Evolutionary conservation across 1,284 basidiomycete species (phyloP).

Genomic region (Rugosomyces carneus): DNA sequence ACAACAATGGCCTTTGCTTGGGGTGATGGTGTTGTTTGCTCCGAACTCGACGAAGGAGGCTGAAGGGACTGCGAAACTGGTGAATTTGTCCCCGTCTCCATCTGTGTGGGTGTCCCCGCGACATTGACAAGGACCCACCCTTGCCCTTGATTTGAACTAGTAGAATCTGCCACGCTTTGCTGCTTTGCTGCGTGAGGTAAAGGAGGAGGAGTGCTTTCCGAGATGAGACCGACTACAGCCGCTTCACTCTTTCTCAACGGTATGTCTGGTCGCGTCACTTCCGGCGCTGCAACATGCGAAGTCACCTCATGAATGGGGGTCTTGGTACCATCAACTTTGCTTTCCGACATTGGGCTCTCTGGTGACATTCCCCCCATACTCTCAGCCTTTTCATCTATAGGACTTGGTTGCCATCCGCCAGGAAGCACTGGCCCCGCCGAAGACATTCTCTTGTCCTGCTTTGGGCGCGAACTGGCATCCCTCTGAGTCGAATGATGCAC

Average conservation of each 20-base stretch:
- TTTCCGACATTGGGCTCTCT: slow-evolving; percentile 2
- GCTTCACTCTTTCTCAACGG: slow-evolving; percentile 47
- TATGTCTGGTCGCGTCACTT: slow-evolving; percentile 33
- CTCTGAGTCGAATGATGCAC: slow-evolving; percentile 16
- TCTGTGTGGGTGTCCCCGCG: slow-evolving; percentile 28
- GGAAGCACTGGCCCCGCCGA: slow-evolving; percentile 30
- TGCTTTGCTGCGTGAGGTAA: slow-evolving; percentile 13
- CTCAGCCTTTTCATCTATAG: slow-evolving; percentile 34
- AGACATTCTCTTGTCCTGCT: slow-evolving; percentile 18
- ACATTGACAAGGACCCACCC: slow-evolving; percentile 67
- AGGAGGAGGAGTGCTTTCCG: slow-evolving; percentile 22
- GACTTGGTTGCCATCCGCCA: slow-evolving; percentile 40
- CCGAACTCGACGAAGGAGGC: slow-evolving; percentile 1
- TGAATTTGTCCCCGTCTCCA: slow-evolving; percentile 9
- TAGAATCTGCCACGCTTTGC: slow-evolving; percentile 17
- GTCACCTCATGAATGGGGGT: slow-evolving; percentile 42
- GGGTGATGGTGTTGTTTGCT: slow-evolving; percentile 30
- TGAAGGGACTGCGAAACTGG: background rate
- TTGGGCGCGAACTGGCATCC: background rate
- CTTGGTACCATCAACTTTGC: slow-evolving; percentile 16
- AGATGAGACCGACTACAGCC: slow-evolving; percentile 42
- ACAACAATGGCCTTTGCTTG: slow-evolving; percentile 56
- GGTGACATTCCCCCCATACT: slow-evolving; percentile 15
- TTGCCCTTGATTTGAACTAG: slow-evolving; percentile 25
- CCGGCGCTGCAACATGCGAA: slow-evolving; percentile 42